Base-by-base conservation (phyloP, 2,329 filamentous ascomycete species). In the Boeremia lycopersici region DNA sequence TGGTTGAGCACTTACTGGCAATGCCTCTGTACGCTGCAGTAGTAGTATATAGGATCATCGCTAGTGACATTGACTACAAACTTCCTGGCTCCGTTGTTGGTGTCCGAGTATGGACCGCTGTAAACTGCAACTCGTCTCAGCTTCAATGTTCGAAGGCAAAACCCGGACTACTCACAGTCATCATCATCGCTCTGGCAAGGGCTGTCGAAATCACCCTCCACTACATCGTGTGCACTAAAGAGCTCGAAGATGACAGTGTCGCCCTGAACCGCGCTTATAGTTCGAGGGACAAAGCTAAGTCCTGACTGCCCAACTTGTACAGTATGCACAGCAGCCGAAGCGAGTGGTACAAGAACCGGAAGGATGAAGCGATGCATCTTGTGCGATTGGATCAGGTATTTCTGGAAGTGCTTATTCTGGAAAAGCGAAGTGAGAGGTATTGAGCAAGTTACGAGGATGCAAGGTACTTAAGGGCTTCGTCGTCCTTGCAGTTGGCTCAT, bases 11-110 rank as follows among this genome's bases (percentile, higher is more conserved):
- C 35, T 39, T 15, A 47, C 53, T 64, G 60, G 51, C 68, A 70
- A 56, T 69, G 66, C 34, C 33, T 49, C 19, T 39, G 39, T 7
- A 62, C 53, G 12, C 57, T 40, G 44, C 68, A 70, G 53, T 64
- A 70, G 38, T 53, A 70, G 38, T 61, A 70, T 26, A 66, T 59
- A 3, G 65, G 63, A 15, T 65, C 56, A 5, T 56, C 46, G 12
- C 38, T 57, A 4, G 61, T 68, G 15, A 68, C 61, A 26, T 67
- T 66, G 2, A 67, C 59, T 2, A 68, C 63, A 33, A 69, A 70
- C 31, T 57, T 64, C 56, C 53, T 61, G 8, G 60, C 53, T 5
- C 64, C 63, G 9, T 49, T 57, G 29, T 65, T 49, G 17, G 64
- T 67, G 12, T 48, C 47, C n/a, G 31, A 43, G 46, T 54, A 67